Evolutionary conservation across 768 basidiomycete species (phyloP).

Genomic region (Phanerochaete carnosa): DNA sequence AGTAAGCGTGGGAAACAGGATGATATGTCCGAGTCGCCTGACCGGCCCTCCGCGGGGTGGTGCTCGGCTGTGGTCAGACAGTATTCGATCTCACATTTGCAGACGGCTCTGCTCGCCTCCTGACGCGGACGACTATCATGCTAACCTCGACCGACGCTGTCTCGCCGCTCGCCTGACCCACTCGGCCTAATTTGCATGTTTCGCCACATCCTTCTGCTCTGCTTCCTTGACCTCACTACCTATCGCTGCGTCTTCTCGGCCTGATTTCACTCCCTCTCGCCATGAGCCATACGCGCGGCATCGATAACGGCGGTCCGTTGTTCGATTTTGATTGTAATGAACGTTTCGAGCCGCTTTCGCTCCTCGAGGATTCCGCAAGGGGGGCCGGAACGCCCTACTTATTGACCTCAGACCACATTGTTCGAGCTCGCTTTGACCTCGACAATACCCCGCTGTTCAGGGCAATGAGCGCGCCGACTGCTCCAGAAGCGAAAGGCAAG

Average conservation of each 20-base stretch:
- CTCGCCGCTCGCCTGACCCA: neutral
- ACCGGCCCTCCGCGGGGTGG: neutral
- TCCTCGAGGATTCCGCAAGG: constrained; percentile 25
- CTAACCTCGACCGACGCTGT: neutral
- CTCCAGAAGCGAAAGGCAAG: constrained; percentile 49
- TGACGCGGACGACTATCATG: neutral
- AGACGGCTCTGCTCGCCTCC: neutral
- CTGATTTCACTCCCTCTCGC: constrained; percentile 17
- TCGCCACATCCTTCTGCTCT: neutral
- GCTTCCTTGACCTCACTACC: neutral
- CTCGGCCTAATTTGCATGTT: neutral
- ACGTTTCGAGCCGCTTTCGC: constrained; percentile 15
- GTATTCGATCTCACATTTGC: neutral
- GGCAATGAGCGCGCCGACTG: constrained; percentile 10
- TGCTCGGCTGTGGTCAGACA: neutral
- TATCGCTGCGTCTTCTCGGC: neutral
- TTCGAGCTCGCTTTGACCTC: constrained; percentile 5
- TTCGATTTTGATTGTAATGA: constrained; percentile 52
- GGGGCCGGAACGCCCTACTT: constrained; percentile 10
- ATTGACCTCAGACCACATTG: constrained; percentile 8
- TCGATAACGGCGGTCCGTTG: constrained; percentile 54
- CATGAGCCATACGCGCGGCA: constrained; percentile 39
- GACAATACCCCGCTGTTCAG: constrained; percentile 5
- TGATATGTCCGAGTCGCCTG: neutral
- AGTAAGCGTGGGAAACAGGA: neutral